Evolutionary conservation across 139 green algal species (phyloP).

Genomic region (Chlamydomonas incerta): DNA sequence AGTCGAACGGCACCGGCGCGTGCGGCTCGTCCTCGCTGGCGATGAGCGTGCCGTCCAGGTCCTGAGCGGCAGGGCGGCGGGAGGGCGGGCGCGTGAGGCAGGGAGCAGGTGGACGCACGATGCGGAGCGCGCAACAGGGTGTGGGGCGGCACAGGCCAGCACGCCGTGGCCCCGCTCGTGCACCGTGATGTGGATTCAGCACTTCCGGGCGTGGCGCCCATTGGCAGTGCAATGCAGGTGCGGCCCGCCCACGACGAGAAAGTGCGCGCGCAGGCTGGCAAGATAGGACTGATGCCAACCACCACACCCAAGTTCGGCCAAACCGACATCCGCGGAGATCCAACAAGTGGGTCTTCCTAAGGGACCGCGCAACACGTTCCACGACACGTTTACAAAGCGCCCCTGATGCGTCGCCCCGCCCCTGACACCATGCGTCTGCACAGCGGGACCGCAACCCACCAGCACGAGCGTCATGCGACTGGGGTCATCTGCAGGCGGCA

Average conservation of each 20-base stretch:
- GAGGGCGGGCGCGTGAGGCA: background rate
- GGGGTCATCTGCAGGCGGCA: background rate
- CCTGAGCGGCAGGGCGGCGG: conserved; percentile 31
- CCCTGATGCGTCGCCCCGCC: too few species aligned
- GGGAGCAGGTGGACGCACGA: too few species aligned
- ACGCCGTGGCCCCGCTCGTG: too few species aligned
- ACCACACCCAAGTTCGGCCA: background rate
- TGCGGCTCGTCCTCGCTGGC: conserved; percentile 64
- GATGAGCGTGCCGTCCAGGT: conserved; percentile 82
- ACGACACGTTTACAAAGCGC: too few species aligned
- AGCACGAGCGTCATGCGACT: conserved; percentile 29
- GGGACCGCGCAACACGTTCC: too few species aligned
- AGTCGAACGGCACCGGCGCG: conserved; percentile 6
- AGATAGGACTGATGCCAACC: too few species aligned
- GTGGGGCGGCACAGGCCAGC: too few species aligned
- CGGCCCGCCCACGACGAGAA: background rate
- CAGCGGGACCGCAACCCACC: background rate
- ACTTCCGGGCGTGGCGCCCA: background rate
- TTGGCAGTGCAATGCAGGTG: too few species aligned
- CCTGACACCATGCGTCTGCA: background rate
- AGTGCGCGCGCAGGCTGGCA: background rate
- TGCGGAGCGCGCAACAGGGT: too few species aligned
- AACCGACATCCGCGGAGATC: too few species aligned
- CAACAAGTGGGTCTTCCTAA: too few species aligned
- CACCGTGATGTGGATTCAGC: background rate